These are phyloP conservation scores for Wickerhamomyces sp. DNA, from an alignment of 1,139 yeast genomes.

Conservation along the genomic window DNA sequence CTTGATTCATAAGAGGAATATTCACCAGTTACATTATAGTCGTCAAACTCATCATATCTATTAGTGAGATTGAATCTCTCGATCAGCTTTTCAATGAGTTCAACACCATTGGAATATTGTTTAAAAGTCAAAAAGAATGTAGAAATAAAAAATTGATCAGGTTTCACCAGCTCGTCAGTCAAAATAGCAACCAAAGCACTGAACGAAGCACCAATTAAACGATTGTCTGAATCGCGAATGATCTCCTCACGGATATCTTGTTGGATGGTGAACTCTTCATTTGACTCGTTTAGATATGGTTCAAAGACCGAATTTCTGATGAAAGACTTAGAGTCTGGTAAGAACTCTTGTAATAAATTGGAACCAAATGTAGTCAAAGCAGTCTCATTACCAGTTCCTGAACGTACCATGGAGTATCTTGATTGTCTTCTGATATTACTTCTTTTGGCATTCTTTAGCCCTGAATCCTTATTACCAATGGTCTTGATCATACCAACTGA, in stretches of 20 bases:
- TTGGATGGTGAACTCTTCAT: slow-evolving; percentile 24
- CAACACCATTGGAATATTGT: slow-evolving; percentile 65
- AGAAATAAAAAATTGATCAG: slow-evolving; percentile 66
- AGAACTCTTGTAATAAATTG: slow-evolving; percentile 36
- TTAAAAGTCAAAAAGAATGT: slow-evolving; percentile 81
- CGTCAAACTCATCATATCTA: slow-evolving; percentile 28
- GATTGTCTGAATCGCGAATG: slow-evolving; percentile 44
- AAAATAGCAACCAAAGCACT: slow-evolving; percentile 67
- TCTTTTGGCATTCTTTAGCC: slow-evolving; percentile 13
- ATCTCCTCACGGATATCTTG: slow-evolving; percentile 37
- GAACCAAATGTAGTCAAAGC: slow-evolving; percentile 58
- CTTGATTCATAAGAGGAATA: slow-evolving; percentile 37
- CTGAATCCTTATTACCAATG: slow-evolving; percentile 24
- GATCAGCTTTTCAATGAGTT: slow-evolving; percentile 65
- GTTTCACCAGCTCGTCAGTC: slow-evolving; percentile 62
- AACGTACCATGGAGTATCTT: slow-evolving; percentile 58
- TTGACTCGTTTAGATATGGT: slow-evolving; percentile 28
- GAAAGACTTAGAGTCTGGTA: slow-evolving; percentile 39
- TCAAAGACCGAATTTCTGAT: slow-evolving; percentile 36
- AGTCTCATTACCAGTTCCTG: slow-evolving; percentile 51
- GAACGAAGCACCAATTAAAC: slow-evolving; percentile 72
- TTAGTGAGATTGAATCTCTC: slow-evolving; percentile 57
- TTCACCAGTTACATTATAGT: slow-evolving; percentile 33
- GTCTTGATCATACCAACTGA: slow-evolving; percentile 56
- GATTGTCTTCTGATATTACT: slow-evolving; percentile 25